Conservation (phyloP, 2,329 filamentous ascomycete genomes). For the Colletotrichum chrysophilum region DNA sequence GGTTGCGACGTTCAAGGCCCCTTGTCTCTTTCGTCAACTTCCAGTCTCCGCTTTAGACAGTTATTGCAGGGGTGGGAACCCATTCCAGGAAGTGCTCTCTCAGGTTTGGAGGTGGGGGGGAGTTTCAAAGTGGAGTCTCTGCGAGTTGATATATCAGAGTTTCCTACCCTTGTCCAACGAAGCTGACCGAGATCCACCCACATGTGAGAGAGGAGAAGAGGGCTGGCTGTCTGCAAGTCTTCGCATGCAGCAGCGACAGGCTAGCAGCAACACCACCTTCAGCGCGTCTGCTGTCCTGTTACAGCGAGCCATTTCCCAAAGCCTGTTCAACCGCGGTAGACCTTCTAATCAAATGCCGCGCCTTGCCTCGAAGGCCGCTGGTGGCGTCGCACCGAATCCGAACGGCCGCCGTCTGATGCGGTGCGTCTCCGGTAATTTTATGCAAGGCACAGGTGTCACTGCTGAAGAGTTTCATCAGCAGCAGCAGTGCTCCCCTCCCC, state of each 20-base stretch:
- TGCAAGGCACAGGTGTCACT: slow-evolving; percentile 5
- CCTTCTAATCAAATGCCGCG: neutral
- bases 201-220: neutral
- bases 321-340: neutral
- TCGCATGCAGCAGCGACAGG: neutral
- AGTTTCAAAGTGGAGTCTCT: slow-evolving; percentile 5
- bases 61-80: slow-evolving; percentile 2
- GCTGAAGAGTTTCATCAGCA: neutral
- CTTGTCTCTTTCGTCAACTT: neutral
- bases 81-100: neutral
- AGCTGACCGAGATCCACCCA: neutral
- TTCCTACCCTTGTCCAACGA: neutral
- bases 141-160: slow-evolving; percentile 2
- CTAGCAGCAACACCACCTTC: neutral
- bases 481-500: neutral
- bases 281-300: neutral
- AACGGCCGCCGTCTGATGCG: neutral
- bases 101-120: neutral
- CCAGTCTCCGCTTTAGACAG: neutral
- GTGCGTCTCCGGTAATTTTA: neutral
- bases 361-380: neutral
- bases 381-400: neutral
- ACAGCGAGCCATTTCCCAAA: neutral
- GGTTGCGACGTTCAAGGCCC: neutral
- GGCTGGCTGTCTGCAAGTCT: neutral